Evolutionary conservation across 208 protist species (phyloP).

Genomic region (Leishmania guyanensis): DNA sequence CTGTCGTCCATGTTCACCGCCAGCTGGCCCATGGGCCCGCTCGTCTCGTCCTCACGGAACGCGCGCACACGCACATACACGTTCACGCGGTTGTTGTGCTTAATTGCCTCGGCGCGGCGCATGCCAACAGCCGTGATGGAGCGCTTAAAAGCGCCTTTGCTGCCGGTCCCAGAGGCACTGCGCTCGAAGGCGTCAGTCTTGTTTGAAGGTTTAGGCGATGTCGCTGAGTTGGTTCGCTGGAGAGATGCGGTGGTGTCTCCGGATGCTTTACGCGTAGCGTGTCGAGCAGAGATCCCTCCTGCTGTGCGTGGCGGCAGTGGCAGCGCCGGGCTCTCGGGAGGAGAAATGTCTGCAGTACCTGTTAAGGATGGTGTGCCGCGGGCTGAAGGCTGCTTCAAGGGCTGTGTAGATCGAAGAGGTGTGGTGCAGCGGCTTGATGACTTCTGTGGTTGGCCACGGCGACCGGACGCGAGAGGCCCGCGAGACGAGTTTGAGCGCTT

Average conservation of each 20-base stretch:
- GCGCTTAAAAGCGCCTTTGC: conserved; percentile 55
- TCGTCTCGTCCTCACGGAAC: conserved; percentile 50
- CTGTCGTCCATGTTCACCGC: conserved; percentile 60
- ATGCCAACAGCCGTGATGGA: conserved; percentile 51
- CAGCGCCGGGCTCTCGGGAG: neutral
- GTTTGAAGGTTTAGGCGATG: neutral
- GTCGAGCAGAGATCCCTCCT: conserved; percentile 5
- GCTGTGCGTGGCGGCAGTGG: conserved; percentile 14
- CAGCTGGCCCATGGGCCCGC: conserved; percentile 42
- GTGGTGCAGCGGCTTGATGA: conserved; percentile 9
- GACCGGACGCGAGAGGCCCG: conserved; percentile 30
- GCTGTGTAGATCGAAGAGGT: conserved; percentile 31
- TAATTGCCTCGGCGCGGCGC: conserved; percentile 40
- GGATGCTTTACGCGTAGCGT: neutral
- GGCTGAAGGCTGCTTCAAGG: conserved; percentile 21
- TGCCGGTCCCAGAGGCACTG: conserved; percentile 38
- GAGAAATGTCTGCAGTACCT: neutral
- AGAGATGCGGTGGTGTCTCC: conserved; percentile 6
- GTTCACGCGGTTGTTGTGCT: conserved; percentile 75
- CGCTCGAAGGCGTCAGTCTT: conserved; percentile 34
- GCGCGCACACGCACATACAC: conserved; percentile 87
- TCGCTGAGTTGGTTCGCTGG: conserved; percentile 10
- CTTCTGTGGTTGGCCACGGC: conserved; percentile 2
- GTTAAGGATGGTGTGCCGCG: conserved; percentile 7
- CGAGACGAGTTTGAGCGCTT: conserved; percentile 73